These are phyloP conservation scores for Lineolata rhizophorae DNA, from an alignment of 495 filamentous ascomycete genomes.

Conservation along the genomic window DNA sequence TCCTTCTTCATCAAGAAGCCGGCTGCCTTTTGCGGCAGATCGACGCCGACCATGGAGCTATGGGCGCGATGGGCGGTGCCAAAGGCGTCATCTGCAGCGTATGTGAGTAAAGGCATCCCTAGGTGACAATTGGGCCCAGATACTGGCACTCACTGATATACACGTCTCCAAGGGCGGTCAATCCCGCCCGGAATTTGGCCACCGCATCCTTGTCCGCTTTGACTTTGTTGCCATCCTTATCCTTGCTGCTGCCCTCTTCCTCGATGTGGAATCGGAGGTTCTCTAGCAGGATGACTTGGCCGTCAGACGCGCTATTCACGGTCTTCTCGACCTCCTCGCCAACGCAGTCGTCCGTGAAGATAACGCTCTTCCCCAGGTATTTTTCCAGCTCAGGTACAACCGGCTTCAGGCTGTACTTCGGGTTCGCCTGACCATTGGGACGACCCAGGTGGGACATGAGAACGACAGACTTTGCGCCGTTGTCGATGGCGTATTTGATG, in stretches of 20 bases:
- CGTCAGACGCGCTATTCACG: constrained; percentile 63
- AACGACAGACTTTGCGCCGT: constrained; percentile 86
- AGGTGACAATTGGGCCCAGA: no score
- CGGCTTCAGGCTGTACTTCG: constrained; percentile 87
- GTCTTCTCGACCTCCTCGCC: constrained; percentile 73
- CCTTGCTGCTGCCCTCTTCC: constrained; percentile 89
- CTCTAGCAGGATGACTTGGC: constrained; percentile 79
- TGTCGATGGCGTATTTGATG: constrained; percentile 90
- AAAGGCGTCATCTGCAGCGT: constrained; percentile 70
- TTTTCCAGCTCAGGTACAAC: constrained; percentile 84
- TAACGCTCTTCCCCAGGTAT: constrained; percentile 58
- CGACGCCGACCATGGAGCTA: constrained; percentile 95
- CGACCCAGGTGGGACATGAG: constrained; percentile 98
- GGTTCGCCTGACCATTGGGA: constrained; percentile 69
- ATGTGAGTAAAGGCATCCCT: background rate
- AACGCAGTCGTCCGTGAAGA: constrained; percentile 80
- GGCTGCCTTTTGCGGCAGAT: constrained; percentile 86
- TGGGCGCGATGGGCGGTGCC: constrained; percentile 95
- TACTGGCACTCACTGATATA: constrained; percentile 79
- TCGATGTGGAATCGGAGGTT: constrained; percentile 95
- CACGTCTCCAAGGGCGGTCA: constrained; percentile 87
- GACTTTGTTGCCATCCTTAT: constrained; percentile 83
- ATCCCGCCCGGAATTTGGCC: constrained; percentile 76
- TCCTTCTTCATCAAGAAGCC: constrained; percentile 99
- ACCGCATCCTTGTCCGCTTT: constrained; percentile 91